phyloP scores from a whole-genome alignment of 177 flowering plant species.

The Tripterygium wilfordii region DNA sequence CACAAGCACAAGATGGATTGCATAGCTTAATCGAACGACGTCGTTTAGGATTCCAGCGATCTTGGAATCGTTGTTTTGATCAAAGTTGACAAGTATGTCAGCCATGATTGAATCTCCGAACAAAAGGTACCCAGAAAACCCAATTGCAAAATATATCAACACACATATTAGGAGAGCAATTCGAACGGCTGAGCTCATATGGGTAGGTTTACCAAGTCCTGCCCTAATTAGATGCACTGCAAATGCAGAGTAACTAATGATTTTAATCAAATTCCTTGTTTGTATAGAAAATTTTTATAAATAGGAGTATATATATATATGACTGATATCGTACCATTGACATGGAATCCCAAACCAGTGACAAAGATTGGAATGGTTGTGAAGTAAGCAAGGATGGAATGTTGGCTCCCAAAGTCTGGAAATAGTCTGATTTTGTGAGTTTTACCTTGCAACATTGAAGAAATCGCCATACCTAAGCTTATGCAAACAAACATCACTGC shows the following conservation, averaged over 20 bases:
- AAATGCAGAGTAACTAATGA: background rate
- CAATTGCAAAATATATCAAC: conserved; percentile 55
- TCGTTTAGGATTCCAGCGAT: conserved; percentile 51
- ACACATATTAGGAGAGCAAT: conserved; percentile 69
- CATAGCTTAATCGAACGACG: conserved; percentile 76
- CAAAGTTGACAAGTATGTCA: conserved; percentile 79
- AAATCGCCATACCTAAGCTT: conserved; percentile 64
- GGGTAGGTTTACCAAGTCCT: conserved; percentile 55
- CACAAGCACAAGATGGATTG: conserved; percentile 75
- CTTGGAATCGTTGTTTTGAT: conserved; percentile 36
- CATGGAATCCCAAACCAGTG: conserved; percentile 90
- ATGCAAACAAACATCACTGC: conserved; percentile 81
- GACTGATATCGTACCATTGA: conserved; percentile 57
- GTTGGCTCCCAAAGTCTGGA: conserved; percentile 40
- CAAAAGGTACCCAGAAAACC: conserved; percentile 78
- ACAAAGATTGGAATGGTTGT: conserved; percentile 93
- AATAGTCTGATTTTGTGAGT: conserved; percentile 47
- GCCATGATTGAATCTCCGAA: conserved; percentile 72
- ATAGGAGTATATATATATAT: background rate
- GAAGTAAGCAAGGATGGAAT: conserved; percentile 70
- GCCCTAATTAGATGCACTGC: conserved; percentile 84
- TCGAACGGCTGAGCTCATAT: conserved; percentile 56
- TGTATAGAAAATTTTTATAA: background rate
- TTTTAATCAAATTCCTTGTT: no score
- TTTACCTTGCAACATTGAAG: conserved; percentile 52